Conservation (phyloP, 2,329 filamentous ascomycete species). For the Saccharata proteae region DNA sequence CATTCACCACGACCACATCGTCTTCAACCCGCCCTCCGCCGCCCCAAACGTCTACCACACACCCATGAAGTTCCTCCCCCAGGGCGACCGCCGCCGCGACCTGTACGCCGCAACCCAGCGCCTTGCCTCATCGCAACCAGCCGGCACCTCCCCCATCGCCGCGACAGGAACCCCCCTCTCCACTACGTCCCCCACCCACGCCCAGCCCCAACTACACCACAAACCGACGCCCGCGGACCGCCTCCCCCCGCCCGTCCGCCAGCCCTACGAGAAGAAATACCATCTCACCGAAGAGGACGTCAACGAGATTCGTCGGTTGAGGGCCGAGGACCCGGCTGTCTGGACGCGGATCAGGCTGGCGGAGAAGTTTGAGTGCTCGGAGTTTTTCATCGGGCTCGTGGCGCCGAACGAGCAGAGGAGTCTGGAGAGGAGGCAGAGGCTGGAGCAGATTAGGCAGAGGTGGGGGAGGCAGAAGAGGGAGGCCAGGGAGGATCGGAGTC, state of each 20-base stretch:
- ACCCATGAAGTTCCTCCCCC: constrained; percentile 51
- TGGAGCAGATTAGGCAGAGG: constrained; percentile 44
- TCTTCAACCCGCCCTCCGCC: constrained; percentile 55
- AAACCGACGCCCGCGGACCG: constrained; percentile 12
- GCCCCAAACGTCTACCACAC: constrained; percentile 53
- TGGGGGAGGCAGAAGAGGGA: constrained; percentile 49
- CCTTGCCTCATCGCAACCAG: constrained; percentile 11
- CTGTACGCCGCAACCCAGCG: constrained; percentile 28
- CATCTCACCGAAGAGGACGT: constrained; percentile 46
- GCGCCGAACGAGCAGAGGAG: constrained; percentile 34
- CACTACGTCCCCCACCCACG: neutral
- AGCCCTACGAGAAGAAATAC: constrained; percentile 46
- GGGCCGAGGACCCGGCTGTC: constrained; percentile 41
- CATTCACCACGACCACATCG: constrained; percentile 39
- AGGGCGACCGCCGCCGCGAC: constrained; percentile 41
- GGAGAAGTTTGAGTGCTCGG: constrained; percentile 50
- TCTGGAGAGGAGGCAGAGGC: constrained; percentile 31
- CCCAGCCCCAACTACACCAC: constrained; percentile 11
- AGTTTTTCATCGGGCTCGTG: constrained; percentile 50
- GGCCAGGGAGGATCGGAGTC: constrained; percentile 48
- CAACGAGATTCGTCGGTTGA: constrained; percentile 45
- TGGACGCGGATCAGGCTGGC: constrained; percentile 50
- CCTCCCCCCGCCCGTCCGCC: constrained; percentile 38
- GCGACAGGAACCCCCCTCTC: constrained; percentile 19
- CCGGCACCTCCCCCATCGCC: constrained; percentile 16